Conservation (phyloP, 169 alveolate species). For the Plasmodium ovale region DNA sequence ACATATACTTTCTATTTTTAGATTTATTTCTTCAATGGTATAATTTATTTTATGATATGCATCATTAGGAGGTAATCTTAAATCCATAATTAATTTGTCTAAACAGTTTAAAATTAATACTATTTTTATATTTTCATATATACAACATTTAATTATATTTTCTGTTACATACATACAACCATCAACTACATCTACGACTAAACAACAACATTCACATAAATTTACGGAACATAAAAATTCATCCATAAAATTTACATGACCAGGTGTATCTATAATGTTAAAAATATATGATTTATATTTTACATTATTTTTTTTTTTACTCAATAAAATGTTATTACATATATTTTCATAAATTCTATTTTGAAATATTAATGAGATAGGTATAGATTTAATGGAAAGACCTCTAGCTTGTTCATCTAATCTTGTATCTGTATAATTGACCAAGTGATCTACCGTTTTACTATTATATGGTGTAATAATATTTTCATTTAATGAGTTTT, state of each 20-base stretch:
- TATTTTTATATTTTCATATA: conserved; percentile 84
- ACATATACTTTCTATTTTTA: conserved; percentile 62
- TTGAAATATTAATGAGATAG: conserved; percentile 95
- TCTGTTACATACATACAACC: conserved; percentile 96
- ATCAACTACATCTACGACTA: conserved; percentile 96
- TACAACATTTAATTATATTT: conserved; percentile 88
- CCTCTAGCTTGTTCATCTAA: conserved; percentile 98
- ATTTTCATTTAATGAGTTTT: not conserved
- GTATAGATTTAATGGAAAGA: conserved; percentile 96
- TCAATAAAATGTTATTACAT: conserved; percentile 80
- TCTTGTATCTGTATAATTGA: conserved; percentile 96
- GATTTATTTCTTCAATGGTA: conserved; percentile 81
- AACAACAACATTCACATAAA: conserved; percentile 96
- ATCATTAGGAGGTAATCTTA: conserved; percentile 98
- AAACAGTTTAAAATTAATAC: conserved; percentile 94
- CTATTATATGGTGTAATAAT: conserved; percentile 59
- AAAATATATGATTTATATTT: conserved; percentile 87
- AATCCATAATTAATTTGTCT: conserved; percentile 97
- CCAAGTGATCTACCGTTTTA: conserved; percentile 57
- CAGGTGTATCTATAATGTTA: conserved; percentile 96
- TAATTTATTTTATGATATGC: conserved; percentile 97
- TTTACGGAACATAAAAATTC: conserved; percentile 97
- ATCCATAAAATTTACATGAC: conserved; percentile 98
- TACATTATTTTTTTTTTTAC: conserved; percentile 43
- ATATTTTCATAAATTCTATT: conserved; percentile 74